These are phyloP conservation scores for Ogataea sp. DNA, from an alignment of 805 yeast species.

Conservation along the genomic window DNA sequence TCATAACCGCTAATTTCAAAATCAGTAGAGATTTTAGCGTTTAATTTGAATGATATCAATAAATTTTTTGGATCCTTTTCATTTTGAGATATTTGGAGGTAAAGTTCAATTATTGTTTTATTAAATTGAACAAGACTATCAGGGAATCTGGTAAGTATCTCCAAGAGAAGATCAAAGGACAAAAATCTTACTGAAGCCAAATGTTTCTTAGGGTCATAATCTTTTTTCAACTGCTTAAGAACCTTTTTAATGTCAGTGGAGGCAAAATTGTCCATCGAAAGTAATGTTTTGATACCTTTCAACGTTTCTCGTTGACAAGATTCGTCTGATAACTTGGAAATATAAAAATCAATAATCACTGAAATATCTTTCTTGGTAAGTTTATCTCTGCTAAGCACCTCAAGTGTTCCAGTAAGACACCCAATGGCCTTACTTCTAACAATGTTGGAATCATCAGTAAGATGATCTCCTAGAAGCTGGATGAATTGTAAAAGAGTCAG, in stretches of 20 bases:
- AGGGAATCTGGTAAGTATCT: constrained; percentile 23
- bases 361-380: constrained; percentile 36
- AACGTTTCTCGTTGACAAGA: constrained; percentile 44
- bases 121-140: constrained; percentile 17
- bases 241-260: constrained; percentile 29
- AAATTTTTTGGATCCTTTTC: constrained; percentile 94
- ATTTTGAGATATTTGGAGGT: constrained; percentile 64
- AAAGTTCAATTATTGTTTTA: constrained; percentile 44
- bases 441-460: constrained; percentile 39
- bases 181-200: constrained; percentile 55
- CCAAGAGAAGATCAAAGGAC: constrained; percentile 43
- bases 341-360: constrained; percentile 48
- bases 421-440: constrained; percentile 32
- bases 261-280: constrained; percentile 41
- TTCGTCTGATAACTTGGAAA: constrained; percentile 62
- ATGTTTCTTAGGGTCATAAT: constrained; percentile 48
- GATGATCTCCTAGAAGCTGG: constrained; percentile 34
- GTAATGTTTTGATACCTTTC: constrained; percentile 44
- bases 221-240: constrained; percentile 25
- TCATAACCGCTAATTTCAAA: constrained; percentile 34
- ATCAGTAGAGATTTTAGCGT: constrained; percentile 33
- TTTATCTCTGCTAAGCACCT: constrained; percentile 14
- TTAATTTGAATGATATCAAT: constrained; percentile 56
- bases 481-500: constrained; percentile 35
- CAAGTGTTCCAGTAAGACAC: constrained; percentile 32